A percentile compares a stretch with the other conserved stretches of the same genome.
These are phyloP conservation scores for Corchorus olitorius DNA, from an alignment of 345 rosid genomes.

Conservation along the genomic window DNA sequence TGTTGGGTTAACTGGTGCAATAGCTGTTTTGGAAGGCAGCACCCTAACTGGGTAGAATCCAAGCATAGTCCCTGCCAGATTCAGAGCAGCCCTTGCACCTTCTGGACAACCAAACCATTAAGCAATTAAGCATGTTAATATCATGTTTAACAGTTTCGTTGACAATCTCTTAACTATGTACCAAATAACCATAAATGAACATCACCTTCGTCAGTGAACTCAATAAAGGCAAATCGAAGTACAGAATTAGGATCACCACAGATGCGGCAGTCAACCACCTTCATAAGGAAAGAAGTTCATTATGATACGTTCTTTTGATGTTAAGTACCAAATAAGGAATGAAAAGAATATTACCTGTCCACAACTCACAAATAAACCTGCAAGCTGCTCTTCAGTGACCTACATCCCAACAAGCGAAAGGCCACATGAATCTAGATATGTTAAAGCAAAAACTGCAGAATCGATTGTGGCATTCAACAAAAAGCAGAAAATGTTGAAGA, in stretches of 20 bases:
- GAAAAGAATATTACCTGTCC: constrained; percentile 66
- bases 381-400: constrained; percentile 99
- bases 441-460: not conserved
- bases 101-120: constrained; percentile 45
- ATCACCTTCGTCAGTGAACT: constrained; percentile 91
- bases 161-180: not conserved
- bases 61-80: constrained; percentile 80
- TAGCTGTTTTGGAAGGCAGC: constrained; percentile 93
- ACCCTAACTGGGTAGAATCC: constrained; percentile 92
- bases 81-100: constrained; percentile 75
- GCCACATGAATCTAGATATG: constrained; percentile 6
- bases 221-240: constrained; percentile 90
- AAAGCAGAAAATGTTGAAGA: constrained; percentile 17
- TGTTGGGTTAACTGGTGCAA: constrained; percentile 94
- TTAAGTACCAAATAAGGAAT: not conserved
- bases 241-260: constrained; percentile 97
- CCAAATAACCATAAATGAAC: not conserved
- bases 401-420: constrained; percentile 27
- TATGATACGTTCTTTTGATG: not conserved
- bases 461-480: not conserved
- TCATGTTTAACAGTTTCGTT: not conserved
- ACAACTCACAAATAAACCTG: constrained; percentile 73
- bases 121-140: constrained; percentile 15
- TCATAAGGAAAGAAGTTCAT: constrained; percentile 18
- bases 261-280: constrained; percentile 97